Evolutionary conservation across 371 early-diverging fungal genomes (phyloP), one percentile per base, ranked within the genome.

Genomic region (Saksenaea oblongispora): DNA sequence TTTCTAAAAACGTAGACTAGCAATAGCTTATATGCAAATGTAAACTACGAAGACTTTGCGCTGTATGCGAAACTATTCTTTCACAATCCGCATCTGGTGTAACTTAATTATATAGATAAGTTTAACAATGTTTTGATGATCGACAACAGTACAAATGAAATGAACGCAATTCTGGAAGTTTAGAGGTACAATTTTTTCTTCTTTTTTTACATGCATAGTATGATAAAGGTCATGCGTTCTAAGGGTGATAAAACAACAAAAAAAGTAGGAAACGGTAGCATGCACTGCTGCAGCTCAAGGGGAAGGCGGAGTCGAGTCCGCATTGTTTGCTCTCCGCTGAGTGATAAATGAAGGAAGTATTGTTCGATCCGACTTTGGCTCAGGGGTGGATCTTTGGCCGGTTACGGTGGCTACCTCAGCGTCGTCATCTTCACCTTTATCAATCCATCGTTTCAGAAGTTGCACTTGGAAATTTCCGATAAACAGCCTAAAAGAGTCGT

Each of bases 381-480:
- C 39, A n/a, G 51, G 24, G 22, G 51, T 22, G 51, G 51, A 10
- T 11, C 22, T 47, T 22, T 47, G 51, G 9, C 51, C 22, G 22
- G 51, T 47, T 17, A 47, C 24, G 5, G 51, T 47, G 24, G 22
- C 51, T 22, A 18, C 51, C 2, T 47, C 51, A 1, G 22, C 22
- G 11, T 47, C 51, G 9, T 47, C 51, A 47, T 47, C 51, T 42
- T 75, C 75, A 7, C 75, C 78, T 15, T 76, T 70, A 34, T 72
- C 68, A 3, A 88, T 74, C 89, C 89, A 91, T 51, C 68, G 76
- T 64, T 83, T 84, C 28, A 91, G 62, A 59, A 79, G 59, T 8
- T 71, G 61, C 27, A 89, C 86, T 69, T 89, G 78, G 54, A 88
- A 77, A 1, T 86, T 84, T 8, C 91, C 91, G 31, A 87, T 70